phyloP scores from a whole-genome alignment of 495 filamentous ascomycete species.

The Parachaetomium inaequale region DNA sequence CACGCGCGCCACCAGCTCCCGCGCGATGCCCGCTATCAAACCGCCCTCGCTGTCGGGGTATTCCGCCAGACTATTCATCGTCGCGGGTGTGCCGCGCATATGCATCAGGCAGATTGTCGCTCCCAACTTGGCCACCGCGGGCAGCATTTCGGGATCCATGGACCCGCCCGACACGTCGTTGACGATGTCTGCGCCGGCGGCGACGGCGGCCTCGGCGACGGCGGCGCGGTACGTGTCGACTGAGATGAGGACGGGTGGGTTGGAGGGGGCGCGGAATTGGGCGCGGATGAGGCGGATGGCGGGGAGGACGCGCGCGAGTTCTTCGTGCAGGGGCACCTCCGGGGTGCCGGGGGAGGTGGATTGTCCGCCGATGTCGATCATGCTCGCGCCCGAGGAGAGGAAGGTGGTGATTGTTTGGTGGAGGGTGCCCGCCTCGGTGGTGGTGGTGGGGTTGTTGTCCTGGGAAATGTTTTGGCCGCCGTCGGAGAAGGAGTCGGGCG shows the following conservation, averaged over 20 bases:
- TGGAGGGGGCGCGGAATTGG: slow-evolving; percentile 51
- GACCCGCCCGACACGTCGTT: slow-evolving; percentile 89
- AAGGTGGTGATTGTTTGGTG: slow-evolving; percentile 51
- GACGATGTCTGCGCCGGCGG: slow-evolving; percentile 85
- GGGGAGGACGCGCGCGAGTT: slow-evolving; percentile 72
- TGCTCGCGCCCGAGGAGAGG: slow-evolving; percentile 66
- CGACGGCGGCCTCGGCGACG: slow-evolving; percentile 76
- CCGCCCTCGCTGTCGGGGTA: slow-evolving; percentile 63
- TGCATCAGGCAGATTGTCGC: slow-evolving; percentile 89
- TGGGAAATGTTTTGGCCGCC: slow-evolving; percentile 60
- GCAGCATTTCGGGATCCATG: slow-evolving; percentile 77
- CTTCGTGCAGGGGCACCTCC: slow-evolving; percentile 65
- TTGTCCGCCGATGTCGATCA: slow-evolving; percentile 91
- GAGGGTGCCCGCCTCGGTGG: slow-evolving; percentile 15
- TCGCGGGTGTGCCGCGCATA: slow-evolving; percentile 84
- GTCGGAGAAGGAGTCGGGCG: slow-evolving; percentile 96
- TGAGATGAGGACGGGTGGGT: slow-evolving; percentile 63
- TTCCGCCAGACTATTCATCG: slow-evolving; percentile 65
- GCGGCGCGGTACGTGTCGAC: slow-evolving; percentile 88
- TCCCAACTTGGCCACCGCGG: slow-evolving; percentile 73
- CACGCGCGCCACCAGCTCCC: slow-evolving; percentile 68
- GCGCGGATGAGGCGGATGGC: slow-evolving; percentile 68
- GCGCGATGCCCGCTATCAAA: slow-evolving; percentile 62
- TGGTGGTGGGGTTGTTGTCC: not conserved
- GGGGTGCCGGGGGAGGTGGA: slow-evolving; percentile 75